phyloP scores from a whole-genome alignment of 805 yeast species.

The Martiniozyma abietophila region DNA sequence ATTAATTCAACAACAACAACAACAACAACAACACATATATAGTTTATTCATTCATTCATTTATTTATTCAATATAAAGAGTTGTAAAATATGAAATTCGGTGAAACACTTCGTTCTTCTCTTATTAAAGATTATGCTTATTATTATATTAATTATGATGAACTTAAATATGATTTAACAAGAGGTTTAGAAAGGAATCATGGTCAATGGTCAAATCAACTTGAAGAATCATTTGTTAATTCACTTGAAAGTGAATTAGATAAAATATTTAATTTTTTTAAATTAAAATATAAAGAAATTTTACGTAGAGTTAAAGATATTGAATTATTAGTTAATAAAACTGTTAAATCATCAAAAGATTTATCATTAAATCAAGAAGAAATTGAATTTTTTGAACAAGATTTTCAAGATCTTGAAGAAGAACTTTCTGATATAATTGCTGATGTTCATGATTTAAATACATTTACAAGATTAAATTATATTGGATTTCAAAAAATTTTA shows the following conservation, averaged over 20 bases:
- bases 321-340: conserved; percentile 61
- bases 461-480: conserved; percentile 86
- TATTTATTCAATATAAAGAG: no score
- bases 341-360: conserved; percentile 35
- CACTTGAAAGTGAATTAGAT: conserved; percentile 76
- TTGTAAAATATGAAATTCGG: conserved; percentile 85
- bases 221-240: conserved; percentile 73
- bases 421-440: conserved; percentile 79
- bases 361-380: conserved; percentile 27
- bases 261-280: conserved; percentile 88
- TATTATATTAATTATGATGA: conserved; percentile 91
- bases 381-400: conserved; percentile 43
- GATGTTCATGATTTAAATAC: conserved; percentile 96
- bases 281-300: conserved; percentile 78
- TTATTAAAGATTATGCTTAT: conserved; percentile 82
- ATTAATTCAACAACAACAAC: no score
- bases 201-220: conserved; percentile 64
- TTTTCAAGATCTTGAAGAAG: conserved; percentile 67
- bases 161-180: conserved; percentile 70
- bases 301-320: conserved; percentile 74
- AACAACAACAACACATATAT: no score
- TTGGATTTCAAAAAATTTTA: conserved; percentile 93
- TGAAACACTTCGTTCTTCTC: conserved; percentile 79
- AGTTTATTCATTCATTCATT: no score
- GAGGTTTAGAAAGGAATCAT: conserved; percentile 46